Evolutionary conservation across 495 filamentous ascomycete species (phyloP), one percentile per base, ranked within the genome.

Genomic region (Lentithecium fluviatile): DNA sequence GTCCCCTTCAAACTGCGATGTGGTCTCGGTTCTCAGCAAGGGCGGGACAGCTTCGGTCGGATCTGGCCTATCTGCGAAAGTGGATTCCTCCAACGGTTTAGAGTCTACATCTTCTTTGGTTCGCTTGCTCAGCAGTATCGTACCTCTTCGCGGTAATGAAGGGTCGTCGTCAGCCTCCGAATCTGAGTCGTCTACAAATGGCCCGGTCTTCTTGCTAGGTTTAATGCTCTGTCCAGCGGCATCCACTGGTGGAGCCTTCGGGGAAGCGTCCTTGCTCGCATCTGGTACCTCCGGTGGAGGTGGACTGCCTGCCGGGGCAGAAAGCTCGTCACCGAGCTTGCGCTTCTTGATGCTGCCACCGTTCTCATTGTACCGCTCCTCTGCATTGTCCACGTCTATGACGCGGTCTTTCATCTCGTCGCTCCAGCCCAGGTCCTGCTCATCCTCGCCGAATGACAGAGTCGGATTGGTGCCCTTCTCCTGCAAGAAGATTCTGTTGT

Each of bases 161-260:
- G 21, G 68, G 72, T 19, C 43, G 64, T 61, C 76, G 43, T 85
- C 82, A 21, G 82, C 78, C 66, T 87, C 85, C 52, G 81, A 84
- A 64, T 89, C 86, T 0, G 87, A 88, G 51, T 88, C 83, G 45
- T 88, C 82, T 45, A 86, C 70, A 53, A 89, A 89, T 0, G 84
- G 86, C 80, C 64, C 47, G 43, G 37, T 63, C 52, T 48, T 62
- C 60, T 56, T 71, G 48, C 45, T 15, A 68, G 56, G n/a, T 65
- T 59, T 32, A 5, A 25, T 2, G 5, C 21, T 13, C 1, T 4
- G 62, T 60, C 12, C 13, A 8, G 51, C n/a, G 21, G 34, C 19
- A 43, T 70, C 66, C 40, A 69, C 49, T 45, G 69, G 65, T 7
- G 70, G 60, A 5, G 71, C 57, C 10, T 71, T 58, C 4, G 68